These are phyloP conservation scores for Russula compacta DNA, from an alignment of 768 basidiomycete species.

Conservation along the genomic window DNA sequence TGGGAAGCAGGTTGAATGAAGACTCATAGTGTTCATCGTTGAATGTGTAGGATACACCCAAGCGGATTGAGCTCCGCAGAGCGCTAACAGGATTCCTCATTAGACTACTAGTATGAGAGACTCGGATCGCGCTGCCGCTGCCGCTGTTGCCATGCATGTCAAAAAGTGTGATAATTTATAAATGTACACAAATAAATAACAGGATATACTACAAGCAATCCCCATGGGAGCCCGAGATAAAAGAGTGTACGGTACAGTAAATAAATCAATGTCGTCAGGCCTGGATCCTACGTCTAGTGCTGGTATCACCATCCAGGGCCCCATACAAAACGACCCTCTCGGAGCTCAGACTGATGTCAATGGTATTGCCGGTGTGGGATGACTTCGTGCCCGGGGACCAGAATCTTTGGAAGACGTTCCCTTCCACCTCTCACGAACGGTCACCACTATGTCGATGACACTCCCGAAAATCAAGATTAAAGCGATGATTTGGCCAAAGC, in stretches of 20 bases:
- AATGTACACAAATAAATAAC: too few species aligned
- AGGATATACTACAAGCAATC: not conserved
- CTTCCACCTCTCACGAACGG: not conserved
- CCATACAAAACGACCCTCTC: too few species aligned
- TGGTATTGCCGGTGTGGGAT: too few species aligned
- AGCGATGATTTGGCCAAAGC: conserved; percentile 10
- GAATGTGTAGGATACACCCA: not conserved
- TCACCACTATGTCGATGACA: not conserved
- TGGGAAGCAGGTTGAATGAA: too few species aligned
- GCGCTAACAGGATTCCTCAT: not conserved
- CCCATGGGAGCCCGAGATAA: not conserved
- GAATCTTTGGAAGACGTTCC: not conserved
- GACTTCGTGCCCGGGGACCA: not conserved
- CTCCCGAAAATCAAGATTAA: not conserved
- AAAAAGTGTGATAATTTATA: too few species aligned
- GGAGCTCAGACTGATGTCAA: too few species aligned
- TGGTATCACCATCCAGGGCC: too few species aligned
- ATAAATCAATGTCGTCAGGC: too few species aligned
- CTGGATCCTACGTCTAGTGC: too few species aligned
- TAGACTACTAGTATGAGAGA: too few species aligned
- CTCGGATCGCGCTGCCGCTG: too few species aligned
- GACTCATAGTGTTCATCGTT: not conserved
- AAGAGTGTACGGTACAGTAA: not conserved
- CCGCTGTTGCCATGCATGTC: too few species aligned
- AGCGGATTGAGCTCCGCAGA: not conserved